Percentiles rank a stretch among this genome's conserved stretches.
Evolutionary conservation across 768 basidiomycete genomes (phyloP).

Genomic region (Dentipellis sp.): DNA sequence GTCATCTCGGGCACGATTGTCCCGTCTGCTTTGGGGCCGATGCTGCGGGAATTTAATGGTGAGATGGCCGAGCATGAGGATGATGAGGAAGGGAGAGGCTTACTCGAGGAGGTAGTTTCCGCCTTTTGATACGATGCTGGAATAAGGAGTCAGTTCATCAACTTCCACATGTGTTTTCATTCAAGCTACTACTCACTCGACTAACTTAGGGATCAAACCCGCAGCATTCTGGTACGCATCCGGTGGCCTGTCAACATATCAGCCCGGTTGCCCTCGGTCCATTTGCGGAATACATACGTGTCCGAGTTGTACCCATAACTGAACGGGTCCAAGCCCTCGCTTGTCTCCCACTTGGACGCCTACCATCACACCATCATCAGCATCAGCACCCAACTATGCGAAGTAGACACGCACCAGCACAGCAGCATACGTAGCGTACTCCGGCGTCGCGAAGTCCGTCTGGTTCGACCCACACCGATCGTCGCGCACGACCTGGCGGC

Average conservation of each 20-base stretch:
- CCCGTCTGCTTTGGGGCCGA: conserved; percentile 9
- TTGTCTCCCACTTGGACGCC: conserved; percentile 45
- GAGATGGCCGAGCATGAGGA: background rate
- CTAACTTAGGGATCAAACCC: background rate
- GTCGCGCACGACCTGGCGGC: conserved; percentile 12
- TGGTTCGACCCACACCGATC: conserved; percentile 12
- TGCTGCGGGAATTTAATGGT: background rate
- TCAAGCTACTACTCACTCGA: background rate
- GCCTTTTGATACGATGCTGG: background rate
- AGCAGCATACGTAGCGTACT: conserved; percentile 28
- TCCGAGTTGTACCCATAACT: conserved; percentile 32
- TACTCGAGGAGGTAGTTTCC: background rate
- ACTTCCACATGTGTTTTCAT: background rate
- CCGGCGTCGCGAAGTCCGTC: conserved; percentile 13
- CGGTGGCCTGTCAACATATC: background rate
- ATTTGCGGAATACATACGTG: conserved; percentile 10
- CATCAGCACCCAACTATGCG: too few species aligned
- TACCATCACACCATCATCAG: conserved; percentile 23
- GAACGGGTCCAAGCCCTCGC: conserved; percentile 47
- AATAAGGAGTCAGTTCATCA: background rate
- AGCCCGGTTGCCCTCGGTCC: too few species aligned
- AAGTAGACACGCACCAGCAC: conserved; percentile 8
- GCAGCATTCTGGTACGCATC: background rate
- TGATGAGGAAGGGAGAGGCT: background rate
- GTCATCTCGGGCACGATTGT: conserved; percentile 12